Evolutionary conservation across 768 basidiomycete genomes (phyloP).

Genomic region (Termitomyces sp.): DNA sequence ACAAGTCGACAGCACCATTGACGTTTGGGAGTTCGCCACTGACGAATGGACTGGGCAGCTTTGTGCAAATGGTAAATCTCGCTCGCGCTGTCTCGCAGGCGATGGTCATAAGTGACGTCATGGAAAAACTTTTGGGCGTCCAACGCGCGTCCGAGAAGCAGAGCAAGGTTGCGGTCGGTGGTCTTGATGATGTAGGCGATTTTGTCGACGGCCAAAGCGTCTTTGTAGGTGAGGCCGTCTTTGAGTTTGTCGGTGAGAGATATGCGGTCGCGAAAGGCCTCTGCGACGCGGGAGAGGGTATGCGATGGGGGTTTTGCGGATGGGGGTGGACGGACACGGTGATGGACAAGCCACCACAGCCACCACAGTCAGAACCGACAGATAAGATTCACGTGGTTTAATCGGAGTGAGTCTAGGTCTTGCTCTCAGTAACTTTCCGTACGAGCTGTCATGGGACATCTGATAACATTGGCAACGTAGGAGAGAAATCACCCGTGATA

Average conservation of each 20-base stretch:
- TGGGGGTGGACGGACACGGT: constrained; percentile 27
- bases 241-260: constrained; percentile 75
- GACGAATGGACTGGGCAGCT: constrained; percentile 79
- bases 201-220: constrained; percentile 95
- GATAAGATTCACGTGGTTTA: background rate
- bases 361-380: no score
- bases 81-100: constrained; percentile 77
- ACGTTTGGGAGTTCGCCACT: constrained; percentile 54
- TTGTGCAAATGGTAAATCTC: constrained; percentile 92
- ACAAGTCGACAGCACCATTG: constrained; percentile 17
- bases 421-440: background rate
- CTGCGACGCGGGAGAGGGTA: constrained; percentile 95
- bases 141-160: constrained; percentile 90
- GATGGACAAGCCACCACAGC: no score
- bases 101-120: constrained; percentile 98
- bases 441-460: constrained; percentile 62
- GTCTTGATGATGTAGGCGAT: constrained; percentile 99
- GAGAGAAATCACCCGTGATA: background rate
- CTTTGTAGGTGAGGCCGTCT: constrained; percentile 94
- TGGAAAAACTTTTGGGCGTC: constrained; percentile 99
- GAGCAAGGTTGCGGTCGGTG: constrained; percentile 91
- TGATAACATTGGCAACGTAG: constrained; percentile 86
- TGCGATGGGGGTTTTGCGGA: constrained; percentile 66
- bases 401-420: background rate
- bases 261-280: constrained; percentile 86